Conservation (phyloP, 306 rosid genomes). For the Argentina anserina region DNA sequence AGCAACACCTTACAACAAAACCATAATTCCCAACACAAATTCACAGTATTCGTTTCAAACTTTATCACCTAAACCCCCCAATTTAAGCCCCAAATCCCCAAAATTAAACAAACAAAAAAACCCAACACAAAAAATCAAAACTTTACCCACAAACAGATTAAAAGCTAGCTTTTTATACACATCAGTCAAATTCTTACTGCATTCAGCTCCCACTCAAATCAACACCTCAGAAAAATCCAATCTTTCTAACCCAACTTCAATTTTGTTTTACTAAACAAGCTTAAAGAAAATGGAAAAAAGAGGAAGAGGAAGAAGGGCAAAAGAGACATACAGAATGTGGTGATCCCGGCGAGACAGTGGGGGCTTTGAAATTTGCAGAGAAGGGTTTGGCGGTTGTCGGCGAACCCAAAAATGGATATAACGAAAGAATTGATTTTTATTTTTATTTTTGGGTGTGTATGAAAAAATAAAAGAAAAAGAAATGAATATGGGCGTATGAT, state of each 20-base stretch:
- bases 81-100: background rate
- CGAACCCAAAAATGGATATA: slow-evolving; percentile 18
- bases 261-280: background rate
- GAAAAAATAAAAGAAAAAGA: background rate
- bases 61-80: background rate
- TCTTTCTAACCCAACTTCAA: background rate
- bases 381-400: slow-evolving; percentile 20
- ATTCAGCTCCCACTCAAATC: slow-evolving; percentile 5
- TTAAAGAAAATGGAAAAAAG: background rate
- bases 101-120: background rate
- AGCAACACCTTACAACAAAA: background rate
- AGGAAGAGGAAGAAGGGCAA: background rate
- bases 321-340: slow-evolving; percentile 1
- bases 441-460: no score
- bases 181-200: background rate
- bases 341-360: background rate
- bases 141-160: background rate
- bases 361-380: slow-evolving; percentile 13
- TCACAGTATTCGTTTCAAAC: background rate
- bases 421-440: background rate
- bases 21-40: background rate
- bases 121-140: background rate
- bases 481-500: no score
- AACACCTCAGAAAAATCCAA: background rate
- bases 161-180: background rate